Evolutionary conservation across 371 early-diverging fungal species (phyloP), one percentile per base, ranked within the genome.

Genomic region (Saksenaea vasiformis): DNA sequence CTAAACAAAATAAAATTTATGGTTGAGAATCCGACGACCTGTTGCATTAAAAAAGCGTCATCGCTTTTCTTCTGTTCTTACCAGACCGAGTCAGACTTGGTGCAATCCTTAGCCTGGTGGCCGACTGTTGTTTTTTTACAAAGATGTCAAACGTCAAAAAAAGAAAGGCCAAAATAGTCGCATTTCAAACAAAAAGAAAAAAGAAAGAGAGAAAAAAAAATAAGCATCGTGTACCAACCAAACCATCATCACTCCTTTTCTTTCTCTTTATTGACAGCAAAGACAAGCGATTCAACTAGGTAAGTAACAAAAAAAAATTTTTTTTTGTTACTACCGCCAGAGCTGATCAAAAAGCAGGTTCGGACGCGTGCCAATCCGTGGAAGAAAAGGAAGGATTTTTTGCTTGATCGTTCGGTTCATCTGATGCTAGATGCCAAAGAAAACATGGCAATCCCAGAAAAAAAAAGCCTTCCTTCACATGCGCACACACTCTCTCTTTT

Each of bases 71-170:
- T 15, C 53, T 19, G 8, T 14, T 39, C 82, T 82, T 78, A 86
- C 86, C 87, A 87, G 65, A 85, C 82, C 58, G 83, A 78, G 53
- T 78, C 81, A 62, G 84, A 57, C 61, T 78, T 75, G 60, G 68
- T 57, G 74, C 88, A 88, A 44, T 86, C 87, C 65, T 76, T 79
- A 39, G 88, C 87, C 76, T 85, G 85, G 64, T 88, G 88, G 69
- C 86, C 88, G 66, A 74, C 88, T 88, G 70, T 72, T 62, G 14
- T 58, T 31, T 34, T 54, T 36, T n/a, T n/a, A n/a, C 55, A 27
- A 61, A 37, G 59, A n/a, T 39, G 47, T 27, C 27, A 41, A 56
- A 54, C 17, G 10, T 47, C 53, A 62, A 47, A 38, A 56, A 68
- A 28, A 37, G 31, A 54, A 36, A 62, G n/a, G 17, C 37, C 10